Conservation (phyloP, 257 asterid species). For the Jacaranda copaia region DNA sequence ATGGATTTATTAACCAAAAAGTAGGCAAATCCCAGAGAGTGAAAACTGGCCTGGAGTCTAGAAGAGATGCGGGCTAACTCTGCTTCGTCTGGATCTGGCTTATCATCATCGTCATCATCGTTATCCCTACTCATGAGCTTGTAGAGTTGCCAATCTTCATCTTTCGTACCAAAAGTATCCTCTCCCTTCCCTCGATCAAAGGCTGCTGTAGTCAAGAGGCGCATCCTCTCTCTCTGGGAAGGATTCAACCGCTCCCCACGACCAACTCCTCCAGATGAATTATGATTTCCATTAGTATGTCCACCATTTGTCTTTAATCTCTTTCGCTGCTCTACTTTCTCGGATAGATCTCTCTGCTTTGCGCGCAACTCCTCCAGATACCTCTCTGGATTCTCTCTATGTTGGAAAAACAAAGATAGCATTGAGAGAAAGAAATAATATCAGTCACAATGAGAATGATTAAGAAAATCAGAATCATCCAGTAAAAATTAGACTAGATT, state of each 20-base stretch:
- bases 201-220: constrained; percentile 97
- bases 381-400: constrained; percentile 85
- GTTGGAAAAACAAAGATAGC: constrained; percentile 23
- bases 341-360: constrained; percentile 76
- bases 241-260: constrained; percentile 97
- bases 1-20: too few species aligned
- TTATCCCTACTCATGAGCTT: constrained; percentile 93
- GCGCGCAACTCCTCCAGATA: constrained; percentile 91
- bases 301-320: constrained; percentile 80
- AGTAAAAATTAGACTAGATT: constrained; percentile 4
- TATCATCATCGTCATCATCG: constrained; percentile 89
- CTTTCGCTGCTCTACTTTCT: constrained; percentile 88
- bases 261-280: constrained; percentile 88
- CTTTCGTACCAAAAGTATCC: constrained; percentile 92
- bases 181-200: constrained; percentile 99
- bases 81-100: constrained; percentile 77
- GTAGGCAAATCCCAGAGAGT: neutral
- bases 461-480: constrained; percentile 9
- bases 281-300: constrained; percentile 74
- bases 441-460: neutral
- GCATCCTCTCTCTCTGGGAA: constrained; percentile 96
- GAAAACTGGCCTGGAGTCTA: constrained; percentile 71
- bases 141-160: constrained; percentile 99
- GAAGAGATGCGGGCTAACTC: constrained; percentile 87
- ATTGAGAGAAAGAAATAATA: constrained; percentile 9